phyloP scores from a whole-genome alignment of 2,329 filamentous ascomycete species.

The Alternaria dauci region DNA sequence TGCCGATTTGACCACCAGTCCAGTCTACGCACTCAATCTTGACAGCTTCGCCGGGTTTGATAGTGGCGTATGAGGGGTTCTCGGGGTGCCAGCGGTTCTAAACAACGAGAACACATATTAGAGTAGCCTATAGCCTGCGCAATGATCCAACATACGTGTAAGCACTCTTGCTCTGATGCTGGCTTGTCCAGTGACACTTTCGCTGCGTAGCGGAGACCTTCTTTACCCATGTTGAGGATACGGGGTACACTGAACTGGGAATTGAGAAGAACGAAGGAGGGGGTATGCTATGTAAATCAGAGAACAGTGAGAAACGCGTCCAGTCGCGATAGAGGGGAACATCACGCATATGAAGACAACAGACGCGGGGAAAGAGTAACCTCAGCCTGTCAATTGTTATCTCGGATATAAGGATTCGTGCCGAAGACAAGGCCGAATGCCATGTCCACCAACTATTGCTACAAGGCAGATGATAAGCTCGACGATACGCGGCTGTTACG shows the following conservation, averaged over 20 bases:
- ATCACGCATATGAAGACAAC: slow-evolving; percentile 22
- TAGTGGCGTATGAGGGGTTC: slow-evolving; percentile 74
- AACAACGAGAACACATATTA: background rate
- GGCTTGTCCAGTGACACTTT: slow-evolving; percentile 78
- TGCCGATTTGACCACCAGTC: slow-evolving; percentile 77
- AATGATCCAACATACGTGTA: slow-evolving; percentile 67
- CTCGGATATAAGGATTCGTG: slow-evolving; percentile 23
- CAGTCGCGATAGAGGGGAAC: slow-evolving; percentile 5
- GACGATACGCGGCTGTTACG: slow-evolving; percentile 43
- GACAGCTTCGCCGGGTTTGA: slow-evolving; percentile 85
- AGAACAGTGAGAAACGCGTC: background rate
- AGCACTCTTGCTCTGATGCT: slow-evolving; percentile 71
- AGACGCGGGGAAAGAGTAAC: slow-evolving; percentile 26
- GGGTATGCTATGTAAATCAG: background rate
- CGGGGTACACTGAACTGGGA: background rate
- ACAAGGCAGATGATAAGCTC: slow-evolving; percentile 47
- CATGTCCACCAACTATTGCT: slow-evolving; percentile 17
- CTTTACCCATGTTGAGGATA: slow-evolving; percentile 54
- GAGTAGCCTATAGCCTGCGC: background rate
- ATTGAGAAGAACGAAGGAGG: background rate
- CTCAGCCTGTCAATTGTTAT: slow-evolving; percentile 29
- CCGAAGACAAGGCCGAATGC: slow-evolving; percentile 21
- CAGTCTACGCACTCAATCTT: slow-evolving; percentile 95
- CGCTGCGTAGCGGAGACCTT: slow-evolving; percentile 73
- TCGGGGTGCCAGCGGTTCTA: slow-evolving; percentile 95